A percentile compares a stretch with the other conserved stretches of the same genome.
phyloP scores from a whole-genome alignment of 768 basidiomycete genomes.

The Suillus decipiens region DNA sequence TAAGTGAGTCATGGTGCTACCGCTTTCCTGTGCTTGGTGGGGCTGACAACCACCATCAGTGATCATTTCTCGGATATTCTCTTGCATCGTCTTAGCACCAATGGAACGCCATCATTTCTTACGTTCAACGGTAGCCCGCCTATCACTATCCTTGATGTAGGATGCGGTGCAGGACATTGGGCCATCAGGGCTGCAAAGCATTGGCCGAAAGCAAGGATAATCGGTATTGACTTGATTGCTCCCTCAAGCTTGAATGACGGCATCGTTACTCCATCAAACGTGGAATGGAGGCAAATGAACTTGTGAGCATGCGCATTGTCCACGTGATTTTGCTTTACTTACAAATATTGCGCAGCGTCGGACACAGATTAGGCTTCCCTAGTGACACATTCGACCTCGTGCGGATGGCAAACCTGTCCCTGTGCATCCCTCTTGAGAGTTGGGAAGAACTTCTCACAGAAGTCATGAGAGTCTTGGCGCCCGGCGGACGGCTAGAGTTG shows the following conservation, averaged over 20 bases:
- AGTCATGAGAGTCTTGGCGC: conserved; percentile 59
- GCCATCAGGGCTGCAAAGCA: conserved; percentile 55
- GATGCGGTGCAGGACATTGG: conserved; percentile 77
- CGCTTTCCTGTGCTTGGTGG: conserved; percentile 6
- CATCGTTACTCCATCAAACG: conserved; percentile 36
- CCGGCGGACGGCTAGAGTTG: conserved; percentile 67
- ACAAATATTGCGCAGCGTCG: conserved; percentile 41
- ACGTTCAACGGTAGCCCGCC: conserved; percentile 52
- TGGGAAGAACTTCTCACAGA: conserved; percentile 66
- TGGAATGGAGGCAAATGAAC: conserved; percentile 60
- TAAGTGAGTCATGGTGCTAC: conserved; percentile 45
- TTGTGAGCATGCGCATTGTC: conserved; percentile 50
- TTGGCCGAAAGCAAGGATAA: conserved; percentile 64
- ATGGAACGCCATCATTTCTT: conserved; percentile 62
- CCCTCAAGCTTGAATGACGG: conserved; percentile 36
- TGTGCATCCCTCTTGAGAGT: conserved; percentile 58
- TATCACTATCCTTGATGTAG: conserved; percentile 64
- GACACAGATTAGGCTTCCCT: conserved; percentile 60
- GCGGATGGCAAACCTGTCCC: conserved; percentile 66
- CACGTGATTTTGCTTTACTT: conserved; percentile 9
- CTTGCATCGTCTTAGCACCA: conserved; percentile 54
- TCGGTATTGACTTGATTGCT: conserved; percentile 65
- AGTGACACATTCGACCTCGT: conserved; percentile 69
- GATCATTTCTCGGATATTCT: conserved; percentile 59
- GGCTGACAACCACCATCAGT: conserved; percentile 37